Evolutionary conservation across 1,139 yeast genomes (phyloP).

Genomic region (Zhuliangozyma parablackwelliae): DNA sequence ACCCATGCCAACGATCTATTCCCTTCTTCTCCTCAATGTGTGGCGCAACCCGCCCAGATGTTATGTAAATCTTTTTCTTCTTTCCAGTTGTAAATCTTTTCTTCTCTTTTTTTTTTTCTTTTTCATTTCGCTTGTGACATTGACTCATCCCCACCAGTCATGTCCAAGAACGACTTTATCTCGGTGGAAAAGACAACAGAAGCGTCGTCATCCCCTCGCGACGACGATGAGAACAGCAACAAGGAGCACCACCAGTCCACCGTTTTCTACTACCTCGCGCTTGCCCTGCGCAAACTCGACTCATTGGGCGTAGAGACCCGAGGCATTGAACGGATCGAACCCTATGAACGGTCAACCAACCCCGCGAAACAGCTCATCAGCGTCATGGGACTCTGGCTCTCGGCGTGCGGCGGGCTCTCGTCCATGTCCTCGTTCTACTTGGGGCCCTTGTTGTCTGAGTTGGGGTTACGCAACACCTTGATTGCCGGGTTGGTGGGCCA

Average conservation of each 20-base stretch:
- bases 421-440: slow-evolving; percentile 78
- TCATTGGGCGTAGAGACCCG: slow-evolving; percentile 64
- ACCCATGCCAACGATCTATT: no score
- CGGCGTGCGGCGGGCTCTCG: slow-evolving; percentile 80
- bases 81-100: no score
- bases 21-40: no score
- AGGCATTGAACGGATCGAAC: slow-evolving; percentile 75
- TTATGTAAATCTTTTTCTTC: no score
- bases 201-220: neutral
- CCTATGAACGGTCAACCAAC: slow-evolving; percentile 60
- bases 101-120: no score
- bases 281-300: slow-evolving; percentile 27
- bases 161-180: no score
- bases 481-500: slow-evolving; percentile 60
- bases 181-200: no score
- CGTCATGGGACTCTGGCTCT: slow-evolving; percentile 74
- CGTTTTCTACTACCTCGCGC: slow-evolving; percentile 7
- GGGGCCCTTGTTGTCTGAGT: slow-evolving; percentile 65
- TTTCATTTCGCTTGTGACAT: no score
- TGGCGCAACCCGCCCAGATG: no score
- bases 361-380: slow-evolving; percentile 47
- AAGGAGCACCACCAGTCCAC: neutral
- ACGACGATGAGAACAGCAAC: neutral
- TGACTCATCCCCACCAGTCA: no score
- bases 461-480: slow-evolving; percentile 61